Conservation (phyloP, 1,284 basidiomycete species). For the Cutaneotrichosporon sp. region DNA sequence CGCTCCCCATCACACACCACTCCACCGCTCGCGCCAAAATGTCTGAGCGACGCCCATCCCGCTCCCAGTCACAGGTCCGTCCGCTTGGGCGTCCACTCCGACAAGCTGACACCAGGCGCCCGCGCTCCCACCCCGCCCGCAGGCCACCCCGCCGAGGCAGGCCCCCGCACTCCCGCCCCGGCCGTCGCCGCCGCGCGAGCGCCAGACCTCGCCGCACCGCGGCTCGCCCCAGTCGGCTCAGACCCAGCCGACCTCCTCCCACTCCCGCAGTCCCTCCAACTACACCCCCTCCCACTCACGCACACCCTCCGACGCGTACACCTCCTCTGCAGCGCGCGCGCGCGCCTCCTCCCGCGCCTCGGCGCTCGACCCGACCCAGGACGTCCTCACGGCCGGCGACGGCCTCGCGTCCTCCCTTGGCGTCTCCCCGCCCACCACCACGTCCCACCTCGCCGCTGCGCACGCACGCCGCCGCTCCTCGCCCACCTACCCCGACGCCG, state of each 20-base stretch:
- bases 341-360: not conserved
- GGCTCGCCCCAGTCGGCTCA: not conserved
- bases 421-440: not conserved
- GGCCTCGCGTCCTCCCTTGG: not conserved
- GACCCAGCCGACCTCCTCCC: not conserved
- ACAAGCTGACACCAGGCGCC: no score
- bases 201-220: not conserved
- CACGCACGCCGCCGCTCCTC: not conserved
- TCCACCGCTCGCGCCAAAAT: no score
- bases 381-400: not conserved
- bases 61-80: no score
- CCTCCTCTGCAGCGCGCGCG: not conserved
- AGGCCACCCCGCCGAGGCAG: no score
- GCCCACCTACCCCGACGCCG: not conserved
- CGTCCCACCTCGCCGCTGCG: not conserved
- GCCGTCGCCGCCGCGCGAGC: no score
- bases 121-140: no score
- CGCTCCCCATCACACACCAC: no score
- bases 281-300: not conserved
- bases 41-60: no score
- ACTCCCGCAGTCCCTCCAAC: not conserved
- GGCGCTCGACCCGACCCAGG: not conserved
- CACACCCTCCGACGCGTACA: no score
- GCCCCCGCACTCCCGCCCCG: no score
- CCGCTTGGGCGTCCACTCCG: no score